Conservation (phyloP, 2,329 filamentous ascomycete species). For the Trichoderma atrobrunneum region DNA sequence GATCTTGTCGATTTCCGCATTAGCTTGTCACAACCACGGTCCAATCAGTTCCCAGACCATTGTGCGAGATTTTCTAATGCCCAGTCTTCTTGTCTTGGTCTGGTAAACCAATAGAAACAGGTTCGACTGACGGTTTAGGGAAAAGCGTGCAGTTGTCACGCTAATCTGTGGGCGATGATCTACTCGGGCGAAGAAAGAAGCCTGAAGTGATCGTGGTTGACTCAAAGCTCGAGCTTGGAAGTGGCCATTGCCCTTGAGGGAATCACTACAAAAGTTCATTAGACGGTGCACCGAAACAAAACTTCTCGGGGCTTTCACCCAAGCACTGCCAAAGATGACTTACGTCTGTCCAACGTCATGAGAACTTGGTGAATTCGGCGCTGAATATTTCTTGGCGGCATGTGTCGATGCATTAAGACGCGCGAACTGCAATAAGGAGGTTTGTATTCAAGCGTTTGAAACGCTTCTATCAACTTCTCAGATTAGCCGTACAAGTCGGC, state of each 20-base stretch:
- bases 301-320: not conserved
- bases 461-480: too few species aligned
- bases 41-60: not conserved
- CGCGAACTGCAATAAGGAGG: not conserved
- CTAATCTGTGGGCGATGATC: not conserved
- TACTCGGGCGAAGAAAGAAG: not conserved
- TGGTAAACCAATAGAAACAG: not conserved
- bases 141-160: not conserved
- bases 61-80: not conserved
- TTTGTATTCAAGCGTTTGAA: not conserved
- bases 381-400: not conserved
- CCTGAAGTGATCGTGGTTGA: not conserved
- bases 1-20: conserved; percentile 3
- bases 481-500: not conserved
- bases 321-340: not conserved
- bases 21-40: not conserved
- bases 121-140: not conserved
- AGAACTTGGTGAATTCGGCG: not conserved
- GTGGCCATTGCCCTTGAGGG: not conserved
- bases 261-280: not conserved
- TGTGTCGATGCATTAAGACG: not conserved
- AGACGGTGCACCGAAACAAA: not conserved
- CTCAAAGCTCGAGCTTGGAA: not conserved
- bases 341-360: not conserved
- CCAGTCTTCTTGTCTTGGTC: not conserved